Base-by-base conservation (phyloP, 2,329 filamentous ascomycete genomes). In the Fusarium domesticum region DNA sequence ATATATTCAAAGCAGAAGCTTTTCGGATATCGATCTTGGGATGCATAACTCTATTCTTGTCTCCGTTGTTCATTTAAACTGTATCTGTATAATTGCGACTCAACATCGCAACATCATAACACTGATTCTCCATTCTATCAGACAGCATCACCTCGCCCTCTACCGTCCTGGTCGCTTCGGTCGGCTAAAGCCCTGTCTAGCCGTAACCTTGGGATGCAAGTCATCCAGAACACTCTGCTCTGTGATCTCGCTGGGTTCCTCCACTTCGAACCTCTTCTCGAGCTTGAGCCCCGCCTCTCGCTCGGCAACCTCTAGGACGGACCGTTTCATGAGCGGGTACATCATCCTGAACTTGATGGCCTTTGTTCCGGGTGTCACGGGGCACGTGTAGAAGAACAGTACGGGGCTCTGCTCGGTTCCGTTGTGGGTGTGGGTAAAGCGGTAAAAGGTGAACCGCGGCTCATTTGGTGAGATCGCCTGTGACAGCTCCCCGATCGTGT, bases 311-410 rank as follows among this genome's bases (percentile, higher is more conserved):
- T 72, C 68, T 20, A 90, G 71, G 3, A 88, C 85, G 18, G 80
- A 78, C 10, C 79, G 73, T 68, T 83, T 84, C 72, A 83, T 84
- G 18, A 84, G 71, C 25, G 88, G 87, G 64, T 93, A 93, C 61
- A 93, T 68, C 89, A 95, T 95, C 52, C 87, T 77, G 68, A 87
- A 85, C 71, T 89, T 91, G 71, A 93, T 87, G 40, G 78, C 72
- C 68, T 83, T 87, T 40, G 76, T 81, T 19, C 73, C 78, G 0
- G 78, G 70, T 5, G 84, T 76, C 6, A 77, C 71, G 1, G 89
- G 89, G 64, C 87, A 90, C 6, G 87, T 92, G 70, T 90, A 92
- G 63, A 93, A 82, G 71, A 93, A 93, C 6, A 92, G 73, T 37
- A 92, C 71, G 3, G 83, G 80, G 43, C 73, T 76, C 40, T 73